Evolutionary conservation across 805 yeast species (phyloP).

Genomic region (Lachancea mirantina): DNA sequence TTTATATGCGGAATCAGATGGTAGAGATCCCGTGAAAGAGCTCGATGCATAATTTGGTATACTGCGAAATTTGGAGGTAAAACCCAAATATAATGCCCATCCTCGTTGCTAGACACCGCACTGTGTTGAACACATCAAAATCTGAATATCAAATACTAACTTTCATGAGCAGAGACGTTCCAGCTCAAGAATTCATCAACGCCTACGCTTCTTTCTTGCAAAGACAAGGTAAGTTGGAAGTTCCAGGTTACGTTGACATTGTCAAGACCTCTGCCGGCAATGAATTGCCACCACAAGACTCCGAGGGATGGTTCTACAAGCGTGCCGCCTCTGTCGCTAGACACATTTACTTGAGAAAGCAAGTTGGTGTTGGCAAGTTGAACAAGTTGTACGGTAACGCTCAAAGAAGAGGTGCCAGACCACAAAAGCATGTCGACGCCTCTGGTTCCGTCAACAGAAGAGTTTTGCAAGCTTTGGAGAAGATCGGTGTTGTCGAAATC

Average conservation of each 20-base stretch:
- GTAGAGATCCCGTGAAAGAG: too few species aligned
- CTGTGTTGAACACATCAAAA: too few species aligned
- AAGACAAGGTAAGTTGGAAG: conserved; percentile 99
- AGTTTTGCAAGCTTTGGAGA: conserved; percentile 96
- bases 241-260: conserved; percentile 99
- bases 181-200: conserved; percentile 99
- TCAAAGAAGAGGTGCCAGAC: conserved; percentile 97
- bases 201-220: conserved; percentile 99
- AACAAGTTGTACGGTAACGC: conserved; percentile 99
- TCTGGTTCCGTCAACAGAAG: conserved; percentile 99
- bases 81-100: too few species aligned
- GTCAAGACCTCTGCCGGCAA: conserved; percentile 99
- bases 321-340: conserved; percentile 99
- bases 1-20: too few species aligned
- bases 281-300: conserved; percentile 99
- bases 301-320: conserved; percentile 99
- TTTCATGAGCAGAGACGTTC: conserved; percentile 83
- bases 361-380: conserved; percentile 98
- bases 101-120: too few species aligned
- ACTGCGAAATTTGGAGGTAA: too few species aligned
- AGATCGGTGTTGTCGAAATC: conserved; percentile 94
- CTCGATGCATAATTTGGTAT: too few species aligned
- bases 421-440: conserved; percentile 97
- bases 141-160: conserved; percentile 29
- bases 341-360: conserved; percentile 99